A percentile compares a stretch with the other conserved stretches of the same genome.
phyloP scores from a whole-genome alignment of 257 asterid species.

The Solanum chmielewskii region DNA sequence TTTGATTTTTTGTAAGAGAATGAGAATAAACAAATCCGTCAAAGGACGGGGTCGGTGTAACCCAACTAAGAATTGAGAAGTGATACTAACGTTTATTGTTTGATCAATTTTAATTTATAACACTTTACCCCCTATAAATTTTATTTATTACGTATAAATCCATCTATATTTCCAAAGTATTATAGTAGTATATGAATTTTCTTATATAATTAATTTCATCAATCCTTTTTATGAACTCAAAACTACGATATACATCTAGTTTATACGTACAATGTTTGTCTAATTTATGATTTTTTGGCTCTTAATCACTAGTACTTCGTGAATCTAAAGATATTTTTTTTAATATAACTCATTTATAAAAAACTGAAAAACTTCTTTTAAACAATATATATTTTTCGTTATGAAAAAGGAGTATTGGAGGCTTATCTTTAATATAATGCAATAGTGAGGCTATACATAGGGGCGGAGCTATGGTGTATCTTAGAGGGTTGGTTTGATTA shows the following conservation, averaged over 20 bases:
- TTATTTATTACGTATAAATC: background rate
- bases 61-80: background rate
- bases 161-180: background rate
- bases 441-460: background rate
- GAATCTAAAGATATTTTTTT: background rate
- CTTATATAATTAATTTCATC: background rate
- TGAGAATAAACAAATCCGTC: background rate
- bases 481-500: fast-evolving
- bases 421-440: background rate
- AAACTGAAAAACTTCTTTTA: background rate
- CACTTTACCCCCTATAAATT: background rate
- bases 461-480: background rate
- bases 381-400: background rate
- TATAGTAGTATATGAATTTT: background rate
- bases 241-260: background rate
- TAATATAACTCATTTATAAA: background rate
- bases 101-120: background rate
- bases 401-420: background rate
- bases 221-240: background rate
- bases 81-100: background rate
- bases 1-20: background rate
- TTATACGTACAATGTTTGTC: background rate
- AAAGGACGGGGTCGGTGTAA: background rate
- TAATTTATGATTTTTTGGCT: background rate
- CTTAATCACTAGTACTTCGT: background rate